phyloP scores from a whole-genome alignment of 768 basidiomycete species.

The Cystobasidium ongulense region DNA sequence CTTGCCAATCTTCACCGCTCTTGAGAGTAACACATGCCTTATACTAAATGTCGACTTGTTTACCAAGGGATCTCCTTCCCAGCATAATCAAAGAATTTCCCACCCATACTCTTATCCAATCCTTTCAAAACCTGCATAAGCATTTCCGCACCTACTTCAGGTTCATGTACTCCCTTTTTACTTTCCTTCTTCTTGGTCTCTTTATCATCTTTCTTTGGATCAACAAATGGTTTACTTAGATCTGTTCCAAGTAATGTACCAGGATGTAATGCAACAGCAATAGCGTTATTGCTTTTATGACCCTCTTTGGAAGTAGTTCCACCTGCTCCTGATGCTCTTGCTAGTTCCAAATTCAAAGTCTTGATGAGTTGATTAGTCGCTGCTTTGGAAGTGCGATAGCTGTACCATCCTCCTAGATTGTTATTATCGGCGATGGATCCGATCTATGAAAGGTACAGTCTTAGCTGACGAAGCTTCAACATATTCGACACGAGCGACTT shows the following conservation, averaged over 20 bases:
- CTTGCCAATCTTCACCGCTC: no score
- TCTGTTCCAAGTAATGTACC: constrained; percentile 38
- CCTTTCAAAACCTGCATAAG: constrained; percentile 35
- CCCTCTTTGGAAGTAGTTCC: constrained; percentile 35
- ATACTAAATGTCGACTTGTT: background rate
- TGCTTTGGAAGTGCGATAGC: constrained; percentile 46
- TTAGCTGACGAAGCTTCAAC: constrained; percentile 17
- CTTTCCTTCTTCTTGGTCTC: constrained; percentile 42
- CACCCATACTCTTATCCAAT: constrained; percentile 33
- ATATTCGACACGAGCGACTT: background rate
- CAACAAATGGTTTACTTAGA: constrained; percentile 31
- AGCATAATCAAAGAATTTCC: constrained; percentile 36
- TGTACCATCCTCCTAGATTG: constrained; percentile 32
- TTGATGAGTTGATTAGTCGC: constrained; percentile 48
- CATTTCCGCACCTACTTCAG: constrained; percentile 40
- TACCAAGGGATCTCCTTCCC: constrained; percentile 34
- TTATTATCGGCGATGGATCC: constrained; percentile 27
- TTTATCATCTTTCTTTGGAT: constrained; percentile 39
- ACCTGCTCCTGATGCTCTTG: constrained; percentile 13
- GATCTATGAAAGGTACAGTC: background rate
- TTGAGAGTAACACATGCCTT: no score
- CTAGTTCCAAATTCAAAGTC: constrained; percentile 47
- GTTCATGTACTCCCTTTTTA: constrained; percentile 42
- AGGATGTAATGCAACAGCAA: constrained; percentile 43
- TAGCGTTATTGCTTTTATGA: constrained; percentile 42